These are phyloP conservation scores for Chaetomiaceae sp. DNA, from an alignment of 2,329 filamentous ascomycete species.

Conservation along the genomic window DNA sequence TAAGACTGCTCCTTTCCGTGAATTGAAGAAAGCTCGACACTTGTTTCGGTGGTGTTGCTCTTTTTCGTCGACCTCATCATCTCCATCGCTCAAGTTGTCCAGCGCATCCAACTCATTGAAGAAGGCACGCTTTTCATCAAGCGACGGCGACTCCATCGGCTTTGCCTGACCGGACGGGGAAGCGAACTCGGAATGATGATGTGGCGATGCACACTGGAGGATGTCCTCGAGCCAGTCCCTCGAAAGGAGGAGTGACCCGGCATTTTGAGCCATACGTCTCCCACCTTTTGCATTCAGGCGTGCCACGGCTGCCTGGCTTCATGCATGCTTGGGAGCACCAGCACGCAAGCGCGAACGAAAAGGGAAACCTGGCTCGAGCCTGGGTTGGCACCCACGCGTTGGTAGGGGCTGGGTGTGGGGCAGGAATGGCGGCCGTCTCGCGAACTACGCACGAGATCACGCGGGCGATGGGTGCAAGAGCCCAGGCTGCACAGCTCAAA, in stretches of 20 bases:
- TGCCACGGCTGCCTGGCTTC: constrained; percentile 5
- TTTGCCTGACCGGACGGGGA: background rate
- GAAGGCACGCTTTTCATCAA: constrained; percentile 39
- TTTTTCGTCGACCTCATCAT: constrained; percentile 28
- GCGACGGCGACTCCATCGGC: constrained; percentile 10
- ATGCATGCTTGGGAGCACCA: too few relatives aligned
- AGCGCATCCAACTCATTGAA: constrained; percentile 38
- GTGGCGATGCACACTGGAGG: background rate
- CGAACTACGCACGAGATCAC: constrained; percentile 1
- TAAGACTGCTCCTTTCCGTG: constrained; percentile 7
- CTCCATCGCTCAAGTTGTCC: constrained; percentile 22
- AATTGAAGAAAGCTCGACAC: constrained; percentile 24
- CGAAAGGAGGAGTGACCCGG: background rate
- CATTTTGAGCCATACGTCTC: constrained; percentile 1
- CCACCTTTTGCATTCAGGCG: background rate
- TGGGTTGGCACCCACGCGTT: constrained; percentile 3
- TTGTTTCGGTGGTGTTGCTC: constrained; percentile 33
- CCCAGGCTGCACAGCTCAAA: too few relatives aligned
- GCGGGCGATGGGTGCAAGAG: too few relatives aligned
- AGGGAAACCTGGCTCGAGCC: too few relatives aligned
- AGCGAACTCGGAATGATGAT: background rate
- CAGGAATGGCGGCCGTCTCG: background rate
- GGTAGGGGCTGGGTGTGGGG: background rate
- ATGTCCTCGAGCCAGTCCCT: too few relatives aligned
- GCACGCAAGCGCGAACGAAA: too few relatives aligned